Evolutionary conservation across 495 filamentous ascomycete genomes (phyloP), one percentile per base, ranked within the genome.

Genomic region (Zalerion maritima): DNA sequence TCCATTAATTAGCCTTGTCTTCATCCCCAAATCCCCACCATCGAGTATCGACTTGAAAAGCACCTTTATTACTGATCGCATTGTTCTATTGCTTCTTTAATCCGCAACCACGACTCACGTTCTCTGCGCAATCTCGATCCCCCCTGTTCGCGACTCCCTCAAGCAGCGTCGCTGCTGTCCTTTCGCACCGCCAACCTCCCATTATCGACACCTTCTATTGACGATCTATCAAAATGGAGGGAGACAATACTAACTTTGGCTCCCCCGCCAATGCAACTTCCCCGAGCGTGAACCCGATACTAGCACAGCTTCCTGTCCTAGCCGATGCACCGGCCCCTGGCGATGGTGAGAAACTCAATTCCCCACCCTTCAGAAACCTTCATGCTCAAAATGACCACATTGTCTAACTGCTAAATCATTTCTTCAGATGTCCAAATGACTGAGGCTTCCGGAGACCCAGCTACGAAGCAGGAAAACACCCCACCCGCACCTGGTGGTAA

Each of bases 391-490:
- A 15, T 30, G 14, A 28, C 35, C 22, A 24, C 14, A 17, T 11
- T 13, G 13, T 27, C 28, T 38, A 28, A n/a, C n/a, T n/a, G n/a
- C n/a, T n/a, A n/a, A 28, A 49, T 42, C 40, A 43, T 37, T 36
- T 26, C 5, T 17, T n/a, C 34, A 58, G 71, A 73, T 46, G 56
- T 70, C 24, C 57, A 68, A 12, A 74, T 73, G 70, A 49, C 55
- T 28, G 67, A 69, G 35, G 50, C 48, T 34, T 36, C 37, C 9
- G 28, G 32, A 2, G 62, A 59, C 3, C 49, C 53, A 10, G 51
- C 62, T 18, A 62, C 68, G 25, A 67, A 67, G 38, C 67, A 75
- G 41, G 62, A 62, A 33, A 58, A 54, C 37, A 50, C 51, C 28
- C 62, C 59, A 14, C 52, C 62, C 25, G 62, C 69, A 19, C 64